Conservation (phyloP, 2,329 filamentous ascomycete species). For the Fusarium anthophilum region DNA sequence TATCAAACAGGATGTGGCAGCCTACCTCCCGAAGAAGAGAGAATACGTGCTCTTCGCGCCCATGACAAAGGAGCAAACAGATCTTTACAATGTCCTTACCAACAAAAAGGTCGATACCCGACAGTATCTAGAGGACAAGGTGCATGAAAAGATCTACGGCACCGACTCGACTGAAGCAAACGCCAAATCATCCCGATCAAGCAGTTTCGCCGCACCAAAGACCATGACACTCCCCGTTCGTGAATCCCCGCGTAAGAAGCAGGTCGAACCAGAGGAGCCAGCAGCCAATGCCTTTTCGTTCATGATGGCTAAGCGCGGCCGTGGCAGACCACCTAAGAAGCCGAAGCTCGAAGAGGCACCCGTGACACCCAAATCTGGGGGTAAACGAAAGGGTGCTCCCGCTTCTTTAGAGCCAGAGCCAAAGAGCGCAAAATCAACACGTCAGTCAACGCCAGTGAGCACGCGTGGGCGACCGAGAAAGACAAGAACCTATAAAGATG, state of each 20-base stretch:
- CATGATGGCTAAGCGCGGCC: constrained; percentile 60
- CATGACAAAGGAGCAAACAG: constrained; percentile 88
- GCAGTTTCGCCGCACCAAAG: constrained; percentile 42
- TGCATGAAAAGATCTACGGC: constrained; percentile 66
- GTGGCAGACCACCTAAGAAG: constrained; percentile 37
- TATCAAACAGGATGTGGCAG: constrained; percentile 93
- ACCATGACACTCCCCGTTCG: constrained; percentile 48
- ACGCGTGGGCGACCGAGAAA: constrained; percentile 62
- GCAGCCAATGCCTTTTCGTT: constrained; percentile 60
- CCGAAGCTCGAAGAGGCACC: constrained; percentile 34
- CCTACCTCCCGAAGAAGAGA: constrained; percentile 90
- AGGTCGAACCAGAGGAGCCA: constrained; percentile 34
- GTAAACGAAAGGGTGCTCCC: constrained; percentile 47
- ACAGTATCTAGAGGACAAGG: constrained; percentile 84
- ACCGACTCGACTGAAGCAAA: constrained; percentile 46
- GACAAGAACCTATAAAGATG: constrained; percentile 59
- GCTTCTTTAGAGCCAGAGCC: constrained; percentile 47
- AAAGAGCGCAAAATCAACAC: constrained; percentile 81
- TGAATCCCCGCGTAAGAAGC: constrained; percentile 48
- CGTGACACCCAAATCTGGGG: constrained; percentile 31
- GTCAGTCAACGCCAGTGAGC: constrained; percentile 76
- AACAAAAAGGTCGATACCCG: constrained; percentile 69
- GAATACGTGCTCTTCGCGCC: constrained; percentile 97
- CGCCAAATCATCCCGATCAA: constrained; percentile 51
- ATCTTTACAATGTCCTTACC: constrained; percentile 77